Conservation (phyloP, 176 grass and related monocot genomes). For the Melocanna baccifera region DNA sequence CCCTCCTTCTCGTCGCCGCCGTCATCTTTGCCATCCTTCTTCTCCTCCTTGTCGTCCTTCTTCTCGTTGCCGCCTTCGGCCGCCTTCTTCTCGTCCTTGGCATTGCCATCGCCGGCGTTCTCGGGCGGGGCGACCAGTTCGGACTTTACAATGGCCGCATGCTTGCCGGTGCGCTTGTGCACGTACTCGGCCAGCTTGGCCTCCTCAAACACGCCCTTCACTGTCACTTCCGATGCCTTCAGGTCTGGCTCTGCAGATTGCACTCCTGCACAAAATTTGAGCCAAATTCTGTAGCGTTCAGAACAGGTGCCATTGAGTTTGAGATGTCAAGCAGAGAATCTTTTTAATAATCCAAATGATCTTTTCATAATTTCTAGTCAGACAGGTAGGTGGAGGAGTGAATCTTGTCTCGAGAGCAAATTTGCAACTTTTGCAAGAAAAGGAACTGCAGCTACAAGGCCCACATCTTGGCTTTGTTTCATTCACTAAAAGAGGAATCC, state of each 20-base stretch:
- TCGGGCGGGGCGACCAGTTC: conserved; percentile 29
- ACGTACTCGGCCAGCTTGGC: conserved; percentile 62
- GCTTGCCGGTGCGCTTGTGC: conserved; percentile 84
- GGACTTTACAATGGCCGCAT: conserved; percentile 70
- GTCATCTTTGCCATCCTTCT: conserved; percentile 7
- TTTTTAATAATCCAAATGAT: not conserved
- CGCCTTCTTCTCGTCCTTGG: conserved; percentile 47
- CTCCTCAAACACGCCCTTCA: conserved; percentile 72
- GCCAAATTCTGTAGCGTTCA: not conserved
- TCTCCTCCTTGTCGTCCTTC: conserved; percentile 27
- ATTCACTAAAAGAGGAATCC: not conserved
- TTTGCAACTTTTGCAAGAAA: conserved; percentile 19
- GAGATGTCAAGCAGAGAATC: not conserved
- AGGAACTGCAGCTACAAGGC: not conserved
- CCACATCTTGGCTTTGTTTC: conserved; percentile 30
- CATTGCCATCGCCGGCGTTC: conserved; percentile 20
- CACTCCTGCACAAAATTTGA: conserved; percentile 57
- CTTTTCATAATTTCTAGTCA: not conserved
- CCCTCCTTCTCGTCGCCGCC: conserved; percentile 17
- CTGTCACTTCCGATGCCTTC: conserved; percentile 62
- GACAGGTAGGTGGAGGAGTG: conserved; percentile 22
- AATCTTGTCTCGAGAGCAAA: not conserved
- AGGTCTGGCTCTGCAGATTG: conserved; percentile 58
- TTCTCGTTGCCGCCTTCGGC: conserved; percentile 43
- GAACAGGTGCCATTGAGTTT: not conserved